These are phyloP conservation scores for Russula lepida DNA, from an alignment of 768 basidiomycete genomes.

Conservation along the genomic window DNA sequence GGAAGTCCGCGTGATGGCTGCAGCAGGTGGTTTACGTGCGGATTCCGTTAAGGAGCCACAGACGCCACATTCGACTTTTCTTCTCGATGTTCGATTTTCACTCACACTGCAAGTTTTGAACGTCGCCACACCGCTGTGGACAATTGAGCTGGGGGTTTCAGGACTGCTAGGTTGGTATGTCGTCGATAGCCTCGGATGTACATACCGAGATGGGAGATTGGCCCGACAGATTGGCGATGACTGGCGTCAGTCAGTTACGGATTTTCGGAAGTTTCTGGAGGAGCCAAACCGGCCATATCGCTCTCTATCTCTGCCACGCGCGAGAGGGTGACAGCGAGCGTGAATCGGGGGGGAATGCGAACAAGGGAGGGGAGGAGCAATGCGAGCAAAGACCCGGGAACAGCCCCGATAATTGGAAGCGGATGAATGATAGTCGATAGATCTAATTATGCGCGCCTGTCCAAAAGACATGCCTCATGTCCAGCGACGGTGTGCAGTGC, in stretches of 20 bases:
- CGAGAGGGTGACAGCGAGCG: neutral
- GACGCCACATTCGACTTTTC: conserved; percentile 1
- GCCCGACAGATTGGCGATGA: conserved; percentile 14
- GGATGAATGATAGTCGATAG: neutral
- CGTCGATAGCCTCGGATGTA: neutral
- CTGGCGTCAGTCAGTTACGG: neutral
- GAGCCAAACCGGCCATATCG: neutral
- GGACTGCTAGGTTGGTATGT: neutral
- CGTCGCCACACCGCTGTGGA: neutral
- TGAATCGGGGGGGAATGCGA: neutral
- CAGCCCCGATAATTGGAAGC: neutral
- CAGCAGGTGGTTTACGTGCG: conserved; percentile 20
- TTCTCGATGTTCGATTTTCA: neutral
- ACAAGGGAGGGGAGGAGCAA: neutral
- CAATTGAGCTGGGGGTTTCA: neutral
- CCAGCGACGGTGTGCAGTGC: conserved; percentile 17
- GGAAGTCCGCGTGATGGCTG: conserved; percentile 13
- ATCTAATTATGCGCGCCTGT: conserved; percentile 14
- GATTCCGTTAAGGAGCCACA: conserved; percentile 11
- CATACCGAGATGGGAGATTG: conserved; percentile 1
- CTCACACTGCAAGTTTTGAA: neutral
- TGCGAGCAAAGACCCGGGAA: neutral
- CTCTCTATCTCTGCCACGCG: neutral
- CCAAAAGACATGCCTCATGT: conserved; percentile 20
- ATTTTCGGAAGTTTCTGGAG: conserved; percentile 9